Evolutionary conservation across 1,284 basidiomycete genomes (phyloP).

Genomic region (Trametes versicolor): DNA sequence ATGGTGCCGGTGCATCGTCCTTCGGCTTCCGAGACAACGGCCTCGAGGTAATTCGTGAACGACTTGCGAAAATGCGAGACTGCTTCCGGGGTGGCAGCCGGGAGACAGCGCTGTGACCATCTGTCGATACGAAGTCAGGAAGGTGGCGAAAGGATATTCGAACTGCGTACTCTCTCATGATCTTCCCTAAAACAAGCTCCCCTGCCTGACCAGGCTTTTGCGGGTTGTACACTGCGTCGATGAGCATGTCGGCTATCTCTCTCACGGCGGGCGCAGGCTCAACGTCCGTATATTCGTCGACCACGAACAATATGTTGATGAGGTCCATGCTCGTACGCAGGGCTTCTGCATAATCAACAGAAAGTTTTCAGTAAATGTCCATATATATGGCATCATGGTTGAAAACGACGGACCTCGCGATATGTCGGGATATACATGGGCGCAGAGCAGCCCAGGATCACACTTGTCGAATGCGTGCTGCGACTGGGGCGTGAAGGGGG

Average conservation of each 20-base stretch:
- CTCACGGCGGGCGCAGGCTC: conserved; percentile 39
- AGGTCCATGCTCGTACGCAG: conserved; percentile 48
- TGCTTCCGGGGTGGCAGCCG: conserved; percentile 28
- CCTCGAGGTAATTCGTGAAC: conserved; percentile 42
- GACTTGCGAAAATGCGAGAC: conserved; percentile 34
- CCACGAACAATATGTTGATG: conserved; percentile 53
- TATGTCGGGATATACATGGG: conserved; percentile 37
- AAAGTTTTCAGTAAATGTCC: background rate
- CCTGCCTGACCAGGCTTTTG: conserved; percentile 42
- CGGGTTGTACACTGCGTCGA: conserved; percentile 50
- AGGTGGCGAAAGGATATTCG: too few relatives aligned
- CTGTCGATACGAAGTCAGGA: conserved; percentile 13
- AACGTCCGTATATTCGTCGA: conserved; percentile 54
- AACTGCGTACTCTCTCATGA: conserved; percentile 42
- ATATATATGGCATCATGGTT: background rate
- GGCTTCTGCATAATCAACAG: conserved; percentile 29
- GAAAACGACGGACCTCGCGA: conserved; percentile 32
- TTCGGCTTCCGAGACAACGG: conserved; percentile 43
- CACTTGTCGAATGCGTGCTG: conserved; percentile 47
- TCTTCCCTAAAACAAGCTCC: conserved; percentile 46
- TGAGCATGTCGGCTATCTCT: conserved; percentile 44
- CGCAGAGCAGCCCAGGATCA: conserved; percentile 43
- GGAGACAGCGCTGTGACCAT: conserved; percentile 34
- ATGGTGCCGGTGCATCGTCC: conserved; percentile 39
- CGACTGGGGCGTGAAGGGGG: conserved; percentile 40